Conservation (phyloP, 192 early-diverging fungal genomes). For the Linnemannia zychae region DNA sequence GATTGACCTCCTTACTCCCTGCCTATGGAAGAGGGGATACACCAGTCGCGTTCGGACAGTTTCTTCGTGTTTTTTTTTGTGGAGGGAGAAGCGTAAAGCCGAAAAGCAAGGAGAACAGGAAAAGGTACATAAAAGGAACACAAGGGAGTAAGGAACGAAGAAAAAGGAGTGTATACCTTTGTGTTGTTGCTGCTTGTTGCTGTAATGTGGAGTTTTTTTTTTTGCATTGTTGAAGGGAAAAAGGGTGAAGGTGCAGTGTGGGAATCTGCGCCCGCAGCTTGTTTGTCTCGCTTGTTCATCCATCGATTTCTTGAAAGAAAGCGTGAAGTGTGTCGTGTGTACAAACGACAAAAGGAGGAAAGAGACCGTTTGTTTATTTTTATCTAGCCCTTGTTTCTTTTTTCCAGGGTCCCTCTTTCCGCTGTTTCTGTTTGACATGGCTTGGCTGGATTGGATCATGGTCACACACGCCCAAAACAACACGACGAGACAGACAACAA, state of each 20-base stretch:
- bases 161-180: neutral
- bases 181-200: neutral
- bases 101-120: neutral
- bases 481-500: neutral
- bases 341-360: too few species aligned
- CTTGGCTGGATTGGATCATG: neutral
- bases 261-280: neutral
- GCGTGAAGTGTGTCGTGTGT: too few species aligned
- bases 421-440: too few species aligned
- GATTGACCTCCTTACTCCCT: neutral
- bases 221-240: neutral
- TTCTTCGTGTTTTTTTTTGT: neutral
- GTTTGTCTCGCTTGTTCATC: too few species aligned
- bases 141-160: neutral
- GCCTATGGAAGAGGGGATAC: neutral
- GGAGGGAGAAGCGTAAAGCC: neutral
- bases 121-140: neutral
- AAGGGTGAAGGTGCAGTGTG: neutral
- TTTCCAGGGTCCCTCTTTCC: slow-evolving; percentile 9
- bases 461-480: slow-evolving; percentile 11
- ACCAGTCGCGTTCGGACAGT: neutral
- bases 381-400: neutral
- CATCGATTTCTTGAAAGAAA: too few species aligned
- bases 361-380: neutral
- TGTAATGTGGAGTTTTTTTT: neutral